Percentiles rank a stretch among this genome's conserved stretches.
Evolutionary conservation across 257 asterid species (phyloP).

Genomic region (Solanum tarapatanum): DNA sequence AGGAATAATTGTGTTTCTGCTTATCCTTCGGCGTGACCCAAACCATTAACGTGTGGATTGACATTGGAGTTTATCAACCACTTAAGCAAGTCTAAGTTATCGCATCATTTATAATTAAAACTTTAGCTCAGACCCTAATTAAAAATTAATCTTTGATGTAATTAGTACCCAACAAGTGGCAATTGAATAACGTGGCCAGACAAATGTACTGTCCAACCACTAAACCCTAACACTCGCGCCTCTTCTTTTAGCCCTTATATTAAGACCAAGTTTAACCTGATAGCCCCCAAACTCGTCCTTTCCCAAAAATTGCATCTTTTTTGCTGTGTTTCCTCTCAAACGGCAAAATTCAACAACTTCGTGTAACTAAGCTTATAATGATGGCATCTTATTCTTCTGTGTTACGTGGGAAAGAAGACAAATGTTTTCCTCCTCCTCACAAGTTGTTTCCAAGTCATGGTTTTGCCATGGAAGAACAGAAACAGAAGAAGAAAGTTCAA

Average conservation of each 20-base stretch:
- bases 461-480: not conserved
- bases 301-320: not conserved
- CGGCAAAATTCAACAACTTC: not conserved
- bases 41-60: not conserved
- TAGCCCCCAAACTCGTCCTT: conserved; percentile 2
- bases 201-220: conserved; percentile 38
- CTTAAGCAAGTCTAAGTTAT: not conserved
- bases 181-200: conserved; percentile 17
- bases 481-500: not conserved
- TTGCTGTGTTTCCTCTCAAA: not conserved
- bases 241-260: not conserved
- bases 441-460: conserved; percentile 22
- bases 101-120: not conserved
- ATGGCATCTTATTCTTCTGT: conserved; percentile 12
- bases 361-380: not conserved
- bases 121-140: not conserved
- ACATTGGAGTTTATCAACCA: not conserved
- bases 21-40: not conserved
- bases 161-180: conserved; percentile 27
- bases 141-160: not conserved
- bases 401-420: conserved; percentile 7
- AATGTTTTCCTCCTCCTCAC: conserved; percentile 19
- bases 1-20: not conserved
- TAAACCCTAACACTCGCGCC: conserved; percentile 18
- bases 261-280: conserved; percentile 9